A percentile compares a stretch with the other conserved stretches of the same genome.
Conservation (phyloP, 495 filamentous ascomycete genomes). For the Hypoxylon subgilvum region DNA sequence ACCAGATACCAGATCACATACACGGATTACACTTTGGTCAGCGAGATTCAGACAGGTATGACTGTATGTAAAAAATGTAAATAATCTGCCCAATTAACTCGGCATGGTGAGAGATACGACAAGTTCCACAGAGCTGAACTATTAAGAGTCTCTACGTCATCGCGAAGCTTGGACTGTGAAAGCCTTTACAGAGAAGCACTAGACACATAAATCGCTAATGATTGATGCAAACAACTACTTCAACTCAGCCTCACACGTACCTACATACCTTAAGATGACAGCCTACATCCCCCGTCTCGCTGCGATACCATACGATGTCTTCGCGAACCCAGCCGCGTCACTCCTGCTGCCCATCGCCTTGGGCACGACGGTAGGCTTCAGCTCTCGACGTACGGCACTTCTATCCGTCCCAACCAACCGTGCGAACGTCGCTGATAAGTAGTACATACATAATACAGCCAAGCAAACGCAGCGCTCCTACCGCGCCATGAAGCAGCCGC, state of each 20-base stretch:
- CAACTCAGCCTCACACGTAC: background rate
- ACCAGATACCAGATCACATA: too few relatives aligned
- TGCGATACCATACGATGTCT: conserved; percentile 63
- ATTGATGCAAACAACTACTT: too few relatives aligned
- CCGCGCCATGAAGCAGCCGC: conserved; percentile 74
- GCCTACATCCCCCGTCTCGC: conserved; percentile 67
- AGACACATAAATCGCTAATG: background rate
- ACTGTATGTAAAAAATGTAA: too few relatives aligned
- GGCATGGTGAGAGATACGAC: too few relatives aligned
- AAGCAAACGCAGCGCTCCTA: conserved; percentile 68
- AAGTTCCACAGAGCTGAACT: background rate
- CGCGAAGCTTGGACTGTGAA: conserved; percentile 5
- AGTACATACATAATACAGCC: too few relatives aligned
- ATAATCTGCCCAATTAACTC: too few relatives aligned
- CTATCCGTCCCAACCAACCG: background rate
- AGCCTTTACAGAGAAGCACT: background rate
- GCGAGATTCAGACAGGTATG: too few relatives aligned
- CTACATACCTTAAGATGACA: conserved; percentile 59
- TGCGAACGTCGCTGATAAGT: background rate
- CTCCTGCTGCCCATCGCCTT: conserved; percentile 71
- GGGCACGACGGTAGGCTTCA: conserved; percentile 68
- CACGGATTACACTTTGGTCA: too few relatives aligned
- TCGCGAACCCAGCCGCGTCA: conserved; percentile 68
- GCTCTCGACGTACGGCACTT: conserved; percentile 57
- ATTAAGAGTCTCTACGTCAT: background rate